Evolutionary conservation across 306 rosid species (phyloP), one percentile per base, ranked within the genome.

Genomic region (Abrus precatorius): DNA sequence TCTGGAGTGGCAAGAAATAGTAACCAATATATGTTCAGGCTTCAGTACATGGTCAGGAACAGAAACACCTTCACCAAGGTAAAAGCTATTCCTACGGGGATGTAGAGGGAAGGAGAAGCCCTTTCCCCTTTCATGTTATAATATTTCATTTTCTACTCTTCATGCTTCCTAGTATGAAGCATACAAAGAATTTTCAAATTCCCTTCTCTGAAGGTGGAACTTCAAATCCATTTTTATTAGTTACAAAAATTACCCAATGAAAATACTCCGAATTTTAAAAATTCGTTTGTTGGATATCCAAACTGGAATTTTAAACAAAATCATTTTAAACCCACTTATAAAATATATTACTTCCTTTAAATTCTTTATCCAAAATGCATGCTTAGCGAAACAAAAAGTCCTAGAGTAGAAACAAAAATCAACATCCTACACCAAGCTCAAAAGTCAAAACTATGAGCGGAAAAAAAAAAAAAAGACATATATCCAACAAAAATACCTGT

Each of bases 401-500:
- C 30, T 14, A 70, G 10, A n/a, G 27, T 20, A 9, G 29, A 34
- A 78, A 52, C 33, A 33, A 80, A 79, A 75, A 81, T 20, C 7
- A 59, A 38, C 38, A 84, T 20, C 71, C 32, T 10, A 9, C 41
- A 34, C 27, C 49, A 48, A 41, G 28, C 38, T 32, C 50, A 73
- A 72, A 43, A 30, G 47, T 54, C 55, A 20, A 20, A 20, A 20
- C 20, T 20, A 20, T 20, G 20, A 20, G 20, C 20, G 3, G 61
- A 55, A 13, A 53, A 4, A 64, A 48, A 64, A 48, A 47, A 7
- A 8, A 48, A 48, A 11, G 1, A 7, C 50, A 20, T 47, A 52
- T n/a, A 40, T 44, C 53, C 34, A 61, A 47, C 36, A 72, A 72
- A 76, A 82, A 59, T 85, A 95, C 99, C 92, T 95, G 99, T 13